These are phyloP conservation scores for Gossypium aridum DNA, from an alignment of 441 rosid species.

Conservation along the genomic window DNA sequence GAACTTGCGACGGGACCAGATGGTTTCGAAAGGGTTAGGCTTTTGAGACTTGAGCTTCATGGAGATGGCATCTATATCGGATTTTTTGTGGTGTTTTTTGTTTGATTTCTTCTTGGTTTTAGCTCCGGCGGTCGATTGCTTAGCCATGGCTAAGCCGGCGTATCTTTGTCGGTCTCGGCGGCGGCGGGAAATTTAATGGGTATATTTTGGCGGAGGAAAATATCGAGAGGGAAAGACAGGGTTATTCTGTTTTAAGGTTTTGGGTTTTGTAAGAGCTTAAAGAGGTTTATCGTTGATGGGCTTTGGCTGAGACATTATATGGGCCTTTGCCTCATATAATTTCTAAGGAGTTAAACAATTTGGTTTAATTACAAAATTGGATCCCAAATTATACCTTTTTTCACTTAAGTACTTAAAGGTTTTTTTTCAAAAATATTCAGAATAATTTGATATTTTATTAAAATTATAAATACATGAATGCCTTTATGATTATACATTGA, in stretches of 20 bases:
- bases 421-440: too few species aligned
- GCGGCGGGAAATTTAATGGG: background rate
- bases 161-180: background rate
- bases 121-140: constrained; percentile 15
- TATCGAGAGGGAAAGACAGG: background rate
- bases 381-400: too few species aligned
- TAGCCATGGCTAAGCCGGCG: constrained; percentile 37
- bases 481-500: too few species aligned
- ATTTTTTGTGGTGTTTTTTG: constrained; percentile 33
- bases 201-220: background rate
- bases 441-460: too few species aligned
- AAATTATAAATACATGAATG: too few species aligned
- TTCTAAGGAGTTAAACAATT: background rate
- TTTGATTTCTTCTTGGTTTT: constrained; percentile 24
- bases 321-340: background rate
- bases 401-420: too few species aligned
- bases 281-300: background rate
- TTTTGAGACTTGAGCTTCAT: constrained; percentile 51
- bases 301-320: background rate
- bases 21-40: constrained; percentile 70
- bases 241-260: background rate
- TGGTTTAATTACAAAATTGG: too few species aligned
- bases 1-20: constrained; percentile 80
- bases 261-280: background rate
- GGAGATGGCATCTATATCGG: constrained; percentile 51